Conservation (phyloP, 202 grass and related monocot species). For the Brachypodium distachyon region DNA sequence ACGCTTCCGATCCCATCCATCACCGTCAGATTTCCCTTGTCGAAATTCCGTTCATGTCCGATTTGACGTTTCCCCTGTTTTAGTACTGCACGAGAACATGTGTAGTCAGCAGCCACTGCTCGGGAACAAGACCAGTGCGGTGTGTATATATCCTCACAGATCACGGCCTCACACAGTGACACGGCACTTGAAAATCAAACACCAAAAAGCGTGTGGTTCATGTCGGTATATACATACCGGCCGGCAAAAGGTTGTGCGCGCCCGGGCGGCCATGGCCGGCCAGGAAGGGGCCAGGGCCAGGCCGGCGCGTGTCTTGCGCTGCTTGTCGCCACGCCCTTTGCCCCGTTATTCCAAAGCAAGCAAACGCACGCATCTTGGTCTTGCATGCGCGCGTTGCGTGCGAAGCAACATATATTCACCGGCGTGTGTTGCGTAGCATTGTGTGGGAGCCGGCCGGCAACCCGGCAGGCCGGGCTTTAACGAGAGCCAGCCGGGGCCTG, state of each 20-base stretch:
- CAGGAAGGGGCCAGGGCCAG: background rate
- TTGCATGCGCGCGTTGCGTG: background rate
- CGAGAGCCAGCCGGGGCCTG: no score
- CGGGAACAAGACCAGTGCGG: no score
- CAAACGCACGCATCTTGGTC: background rate
- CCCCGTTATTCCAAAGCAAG: background rate
- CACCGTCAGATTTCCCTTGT: background rate
- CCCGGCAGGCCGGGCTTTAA: background rate
- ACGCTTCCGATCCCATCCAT: background rate
- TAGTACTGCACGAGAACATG: background rate
- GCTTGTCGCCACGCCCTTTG: constrained; percentile 38
- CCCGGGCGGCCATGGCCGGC: background rate
- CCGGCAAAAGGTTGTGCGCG: background rate
- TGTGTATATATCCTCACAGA: no score
- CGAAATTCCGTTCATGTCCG: background rate
- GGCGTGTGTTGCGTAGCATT: background rate
- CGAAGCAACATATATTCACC: background rate
- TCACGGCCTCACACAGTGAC: no score
- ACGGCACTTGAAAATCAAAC: no score
- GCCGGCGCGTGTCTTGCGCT: background rate
- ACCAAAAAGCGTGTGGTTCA: no score
- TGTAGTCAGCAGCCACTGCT: no score
- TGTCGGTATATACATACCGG: background rate
- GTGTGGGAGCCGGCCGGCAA: background rate
- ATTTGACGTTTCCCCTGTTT: background rate